Base-by-base conservation (phyloP, 441 rosid species). In the Rhodomyrtus psidioides region DNA sequence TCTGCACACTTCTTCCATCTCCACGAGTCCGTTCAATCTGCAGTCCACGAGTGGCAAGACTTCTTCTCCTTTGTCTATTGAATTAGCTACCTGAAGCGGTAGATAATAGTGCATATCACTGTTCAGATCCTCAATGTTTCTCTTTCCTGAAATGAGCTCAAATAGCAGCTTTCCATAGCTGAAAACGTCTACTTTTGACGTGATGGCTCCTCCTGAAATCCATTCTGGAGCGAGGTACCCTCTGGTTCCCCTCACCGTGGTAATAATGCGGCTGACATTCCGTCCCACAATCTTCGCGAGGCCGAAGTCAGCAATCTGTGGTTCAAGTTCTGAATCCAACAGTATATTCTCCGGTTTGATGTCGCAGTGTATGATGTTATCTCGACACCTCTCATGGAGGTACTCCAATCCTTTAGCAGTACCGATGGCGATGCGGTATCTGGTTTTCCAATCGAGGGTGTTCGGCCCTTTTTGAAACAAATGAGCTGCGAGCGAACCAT, bases 271-370 rank as follows among this genome's bases (percentile, higher is more conserved):
- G 44, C 76, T 83, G 42, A 26, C 59, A 84, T 84, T 70, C 83
- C 86, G 16, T 42, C 83, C 82, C 51, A 70, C 54, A 5, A 89
- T 60, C 86, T 89, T 89, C 4, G 87, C 81, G 1, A 89, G 86
- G 55, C 90, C 90, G 4, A 89, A 89, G 46, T 89, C 90, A 39
- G 87, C 83, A 27, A 89, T 86, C 26, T 85, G 81, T 19, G 90
- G 86, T 46, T n/a, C 74, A 21, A 83, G 56, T 21, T 84, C 54
- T 55, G 81, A 85, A 55, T 89, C 85, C 23, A 89, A 58, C 51
- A 89, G 62, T 44, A 88, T 86, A 54, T 88, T 88, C 42, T 82
- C 85, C 0, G 88, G 90, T 44, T 88, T 88, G n/a, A 88, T 85
- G 49, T 88, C 88, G 2, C 83, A 86, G 81, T 86, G 88, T 51